Evolutionary conservation across 257 asterid species (phyloP).

Genomic region (Cinchona pubescens): DNA sequence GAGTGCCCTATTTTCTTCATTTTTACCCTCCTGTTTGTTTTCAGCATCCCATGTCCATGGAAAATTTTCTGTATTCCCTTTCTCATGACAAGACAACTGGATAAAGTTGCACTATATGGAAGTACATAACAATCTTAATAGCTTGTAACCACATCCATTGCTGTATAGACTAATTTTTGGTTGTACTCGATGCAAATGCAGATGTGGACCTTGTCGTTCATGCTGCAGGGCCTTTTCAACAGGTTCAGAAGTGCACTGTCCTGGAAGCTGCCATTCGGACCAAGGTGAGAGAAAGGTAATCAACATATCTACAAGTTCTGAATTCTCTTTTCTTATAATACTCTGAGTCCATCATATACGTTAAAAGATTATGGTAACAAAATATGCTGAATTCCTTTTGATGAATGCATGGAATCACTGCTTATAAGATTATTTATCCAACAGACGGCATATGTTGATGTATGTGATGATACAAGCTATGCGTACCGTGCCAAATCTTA

Average conservation of each 20-base stretch:
- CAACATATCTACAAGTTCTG: conserved; percentile 21
- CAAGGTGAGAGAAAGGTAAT: conserved; percentile 95
- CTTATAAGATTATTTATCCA: conserved; percentile 16
- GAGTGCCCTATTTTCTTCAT: neutral
- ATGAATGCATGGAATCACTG: neutral
- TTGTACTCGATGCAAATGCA: conserved; percentile 29
- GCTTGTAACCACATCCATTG: neutral
- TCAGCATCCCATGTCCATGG: neutral
- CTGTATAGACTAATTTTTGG: neutral
- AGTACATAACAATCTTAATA: neutral
- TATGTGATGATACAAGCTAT: conserved; percentile 87
- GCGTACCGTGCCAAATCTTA: conserved; percentile 74
- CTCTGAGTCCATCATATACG: neutral
- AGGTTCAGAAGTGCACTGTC: conserved; percentile 63
- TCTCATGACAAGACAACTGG: neutral
- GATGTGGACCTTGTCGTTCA: conserved; percentile 90
- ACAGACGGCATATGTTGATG: conserved; percentile 91
- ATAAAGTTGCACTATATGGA: neutral
- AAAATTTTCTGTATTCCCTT: neutral
- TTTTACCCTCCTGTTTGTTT: neutral
- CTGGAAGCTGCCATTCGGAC: conserved; percentile 91
- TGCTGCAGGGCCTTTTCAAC: conserved; percentile 97
- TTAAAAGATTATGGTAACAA: neutral
- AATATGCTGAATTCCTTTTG: neutral
- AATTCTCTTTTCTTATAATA: conserved; percentile 3